Conservation (phyloP, 2,329 filamentous ascomycete genomes). For the Hymenotorrendiella dingleyae region DNA sequence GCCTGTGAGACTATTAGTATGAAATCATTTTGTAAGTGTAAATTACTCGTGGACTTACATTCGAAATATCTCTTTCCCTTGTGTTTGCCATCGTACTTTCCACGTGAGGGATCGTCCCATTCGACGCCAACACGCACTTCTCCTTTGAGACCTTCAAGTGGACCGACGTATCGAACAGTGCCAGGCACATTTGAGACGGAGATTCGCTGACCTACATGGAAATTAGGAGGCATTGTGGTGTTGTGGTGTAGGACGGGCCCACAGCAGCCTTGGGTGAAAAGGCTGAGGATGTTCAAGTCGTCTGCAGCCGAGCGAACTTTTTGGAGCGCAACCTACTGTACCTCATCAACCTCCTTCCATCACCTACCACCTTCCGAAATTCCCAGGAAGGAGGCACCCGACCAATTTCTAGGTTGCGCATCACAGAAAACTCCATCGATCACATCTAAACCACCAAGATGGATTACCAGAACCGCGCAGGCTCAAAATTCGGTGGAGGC, state of each 20-base stretch:
- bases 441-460: constrained; percentile 34
- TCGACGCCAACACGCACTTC: constrained; percentile 87
- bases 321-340: no score
- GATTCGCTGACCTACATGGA: constrained; percentile 64
- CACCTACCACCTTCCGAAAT: not conserved
- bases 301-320: constrained; percentile 12
- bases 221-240: constrained; percentile 19
- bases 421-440: not conserved
- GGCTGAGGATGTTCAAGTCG: constrained; percentile 17
- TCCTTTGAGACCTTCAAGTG: constrained; percentile 58
- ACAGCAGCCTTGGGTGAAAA: constrained; percentile 11
- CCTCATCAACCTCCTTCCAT: constrained; percentile 4
- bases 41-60: constrained; percentile 50
- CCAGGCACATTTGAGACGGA: constrained; percentile 74
- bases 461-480: constrained; percentile 85
- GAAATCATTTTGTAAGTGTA: not conserved
- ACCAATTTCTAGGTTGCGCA: not conserved
- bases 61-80: constrained; percentile 74
- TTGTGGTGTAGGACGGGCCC: not conserved
- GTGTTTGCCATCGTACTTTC: constrained; percentile 86
- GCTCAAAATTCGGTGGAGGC: constrained; percentile 96
- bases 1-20: constrained; percentile 36
- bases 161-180: constrained; percentile 78
- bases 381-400: not conserved
- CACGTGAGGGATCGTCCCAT: constrained; percentile 83